Evolutionary conservation across 73 alveolate species (phyloP).

Genomic region (Uronychia binucleata): DNA sequence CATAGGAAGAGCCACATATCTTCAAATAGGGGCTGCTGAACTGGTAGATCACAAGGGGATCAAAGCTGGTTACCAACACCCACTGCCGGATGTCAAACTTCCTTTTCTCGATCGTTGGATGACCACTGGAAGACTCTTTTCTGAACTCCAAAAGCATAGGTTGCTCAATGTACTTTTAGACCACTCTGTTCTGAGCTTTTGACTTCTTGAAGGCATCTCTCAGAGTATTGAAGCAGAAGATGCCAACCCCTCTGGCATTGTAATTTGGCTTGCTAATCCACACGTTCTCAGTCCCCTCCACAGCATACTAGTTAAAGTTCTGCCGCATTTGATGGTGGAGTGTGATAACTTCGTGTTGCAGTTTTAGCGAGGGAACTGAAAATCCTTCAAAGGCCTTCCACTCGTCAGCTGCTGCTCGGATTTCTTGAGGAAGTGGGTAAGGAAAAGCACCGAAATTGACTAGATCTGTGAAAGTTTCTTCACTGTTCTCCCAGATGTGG

Average conservation of each 20-base stretch:
- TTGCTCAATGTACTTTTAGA: conserved; percentile 77
- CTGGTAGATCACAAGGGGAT: conserved; percentile 64
- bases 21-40: conserved; percentile 69
- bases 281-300: conserved; percentile 69
- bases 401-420: background rate
- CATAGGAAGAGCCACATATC: conserved; percentile 66
- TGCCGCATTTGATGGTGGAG: background rate
- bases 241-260: conserved; percentile 83
- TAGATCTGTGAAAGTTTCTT: background rate
- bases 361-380: no score
- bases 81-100: conserved; percentile 77
- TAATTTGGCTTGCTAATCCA: conserved; percentile 86
- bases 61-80: conserved; percentile 75
- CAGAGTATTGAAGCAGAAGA: conserved; percentile 47
- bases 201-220: background rate
- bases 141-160: conserved; percentile 51
- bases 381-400: no score
- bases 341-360: no score
- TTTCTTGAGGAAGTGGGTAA: background rate
- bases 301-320: conserved; percentile 18
- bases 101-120: conserved; percentile 29
- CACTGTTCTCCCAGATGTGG: no score
- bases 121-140: background rate
- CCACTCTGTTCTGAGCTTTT: conserved; percentile 70
- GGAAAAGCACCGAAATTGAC: conserved; percentile 2